phyloP scores from a whole-genome alignment of 164 flowering plant species.

The Hamamelis virginiana region DNA sequence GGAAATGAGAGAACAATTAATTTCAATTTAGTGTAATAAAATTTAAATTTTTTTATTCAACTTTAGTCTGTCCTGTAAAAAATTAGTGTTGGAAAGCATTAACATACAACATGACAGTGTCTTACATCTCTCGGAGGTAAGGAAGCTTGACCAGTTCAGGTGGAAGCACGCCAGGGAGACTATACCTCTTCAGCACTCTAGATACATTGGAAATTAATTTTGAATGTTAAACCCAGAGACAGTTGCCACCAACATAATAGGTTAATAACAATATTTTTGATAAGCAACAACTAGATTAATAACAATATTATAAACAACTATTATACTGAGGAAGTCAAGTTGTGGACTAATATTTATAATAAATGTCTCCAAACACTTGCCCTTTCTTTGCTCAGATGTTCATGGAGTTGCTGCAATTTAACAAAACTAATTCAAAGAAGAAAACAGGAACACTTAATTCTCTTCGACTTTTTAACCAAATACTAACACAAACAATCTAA shows the following conservation, averaged over 20 bases:
- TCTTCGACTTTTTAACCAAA: too few species aligned
- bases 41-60: not conserved
- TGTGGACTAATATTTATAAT: not conserved
- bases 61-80: not conserved
- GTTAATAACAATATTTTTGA: not conserved
- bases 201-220: slow-evolving; percentile 5
- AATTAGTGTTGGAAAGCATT: not conserved
- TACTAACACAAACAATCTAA: too few species aligned
- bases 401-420: not conserved
- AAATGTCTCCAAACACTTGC: not conserved
- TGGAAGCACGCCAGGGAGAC: slow-evolving; percentile 71
- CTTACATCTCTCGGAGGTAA: slow-evolving; percentile 58
- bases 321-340: not conserved
- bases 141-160: slow-evolving; percentile 59
- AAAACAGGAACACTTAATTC: too few species aligned
- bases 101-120: slow-evolving; percentile 1
- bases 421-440: too few species aligned
- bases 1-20: not conserved
- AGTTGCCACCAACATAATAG: not conserved
- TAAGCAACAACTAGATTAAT: too few species aligned
- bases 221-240: not conserved
- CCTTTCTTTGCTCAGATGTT: not conserved
- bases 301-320: not conserved
- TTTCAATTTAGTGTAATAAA: not conserved
- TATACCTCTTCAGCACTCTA: slow-evolving; percentile 51